A percentile compares a stretch with the other conserved stretches of the same genome.
Conservation (phyloP, 106 monocot genomes). For the Allium sativum region DNA sequence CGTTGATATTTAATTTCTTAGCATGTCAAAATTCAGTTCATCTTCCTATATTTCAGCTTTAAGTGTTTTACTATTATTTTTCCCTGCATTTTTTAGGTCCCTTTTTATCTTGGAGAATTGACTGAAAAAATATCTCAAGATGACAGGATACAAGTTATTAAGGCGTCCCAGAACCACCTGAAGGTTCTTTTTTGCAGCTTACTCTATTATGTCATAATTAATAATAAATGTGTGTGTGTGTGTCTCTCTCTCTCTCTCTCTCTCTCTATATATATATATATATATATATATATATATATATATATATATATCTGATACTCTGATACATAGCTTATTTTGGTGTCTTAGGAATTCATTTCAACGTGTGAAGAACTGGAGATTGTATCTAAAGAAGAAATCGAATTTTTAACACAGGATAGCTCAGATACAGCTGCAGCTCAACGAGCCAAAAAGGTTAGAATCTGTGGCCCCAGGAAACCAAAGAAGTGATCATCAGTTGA, state of each 20-base stretch:
- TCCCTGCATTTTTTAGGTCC: not conserved
- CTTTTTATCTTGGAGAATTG: conserved; percentile 76
- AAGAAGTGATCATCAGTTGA: too few species aligned
- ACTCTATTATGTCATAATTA: too few species aligned
- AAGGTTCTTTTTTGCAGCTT: conserved; percentile 39
- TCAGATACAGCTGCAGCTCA: conserved; percentile 34
- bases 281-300: too few species aligned
- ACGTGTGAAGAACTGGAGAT: conserved; percentile 88
- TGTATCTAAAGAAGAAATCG: conserved; percentile 80
- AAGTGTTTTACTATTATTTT: too few species aligned
- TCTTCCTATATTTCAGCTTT: too few species aligned
- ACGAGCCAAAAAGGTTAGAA: conserved; percentile 75
- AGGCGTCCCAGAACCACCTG: conserved; percentile 51
- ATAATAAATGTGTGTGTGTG: too few species aligned
- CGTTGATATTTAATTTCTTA: too few species aligned
- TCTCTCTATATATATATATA: too few species aligned
- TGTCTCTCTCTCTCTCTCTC: too few species aligned
- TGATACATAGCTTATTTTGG: not conserved
- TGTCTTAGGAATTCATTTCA: conserved; percentile 76
- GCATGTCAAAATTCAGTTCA: too few species aligned
- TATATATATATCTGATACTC: too few species aligned
- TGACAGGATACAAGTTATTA: conserved; percentile 62
- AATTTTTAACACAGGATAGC: conserved; percentile 3
- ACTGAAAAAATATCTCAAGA: conserved; percentile 60
- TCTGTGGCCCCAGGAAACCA: not conserved